Evolutionary conservation across 257 asterid species (phyloP), one percentile per base, ranked within the genome.

Genomic region (Parsonsia alboflavescens): DNA sequence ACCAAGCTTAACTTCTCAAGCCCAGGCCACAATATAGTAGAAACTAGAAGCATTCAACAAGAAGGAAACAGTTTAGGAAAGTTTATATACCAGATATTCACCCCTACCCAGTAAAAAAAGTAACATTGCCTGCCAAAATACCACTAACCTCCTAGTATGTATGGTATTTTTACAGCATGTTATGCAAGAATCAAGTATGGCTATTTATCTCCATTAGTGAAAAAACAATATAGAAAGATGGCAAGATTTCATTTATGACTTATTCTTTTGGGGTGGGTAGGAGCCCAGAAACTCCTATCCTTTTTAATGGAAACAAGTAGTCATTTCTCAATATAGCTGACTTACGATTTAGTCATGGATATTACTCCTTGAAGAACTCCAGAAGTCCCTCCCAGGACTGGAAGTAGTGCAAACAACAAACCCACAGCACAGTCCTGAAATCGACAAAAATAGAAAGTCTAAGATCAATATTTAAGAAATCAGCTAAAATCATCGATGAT

Each of bases 351-450:
- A 73, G 98, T 89, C 98, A 95, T 95, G 84, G 99, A 95, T 73
- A 92, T 83, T 28, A 87, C 85, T 75, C 99, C 99, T 76, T 92
- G 97, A 84, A 95, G 82, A 80, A 92, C 88, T 80, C 96, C 97
- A 11, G 96, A 88, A 75, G 93, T 95, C 82, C 99, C 99, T 77
- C 99, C 99, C 72, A 95, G 88, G 70, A 95, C 95, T 71, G 99
- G 99, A 82, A 95, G 98, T 82, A 95, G 84, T 59, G 99, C 98
- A 79, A 95, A 95, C 73, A 95, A 84, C 88, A 95, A 87, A 66
- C 99, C 99, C 81, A 95, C 98, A 52, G 99, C 99, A 85, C 99
- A 95, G 75, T 95, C 99, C 99, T 95, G 89, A 79, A 76, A 84
- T 62, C 58, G 44, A 82, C 73, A 45, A 56, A 33, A 16, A 73